Percentiles rank a stretch among this genome's conserved stretches.
Conservation (phyloP, 176 grass and related monocot genomes). For the Typha latifolia region DNA sequence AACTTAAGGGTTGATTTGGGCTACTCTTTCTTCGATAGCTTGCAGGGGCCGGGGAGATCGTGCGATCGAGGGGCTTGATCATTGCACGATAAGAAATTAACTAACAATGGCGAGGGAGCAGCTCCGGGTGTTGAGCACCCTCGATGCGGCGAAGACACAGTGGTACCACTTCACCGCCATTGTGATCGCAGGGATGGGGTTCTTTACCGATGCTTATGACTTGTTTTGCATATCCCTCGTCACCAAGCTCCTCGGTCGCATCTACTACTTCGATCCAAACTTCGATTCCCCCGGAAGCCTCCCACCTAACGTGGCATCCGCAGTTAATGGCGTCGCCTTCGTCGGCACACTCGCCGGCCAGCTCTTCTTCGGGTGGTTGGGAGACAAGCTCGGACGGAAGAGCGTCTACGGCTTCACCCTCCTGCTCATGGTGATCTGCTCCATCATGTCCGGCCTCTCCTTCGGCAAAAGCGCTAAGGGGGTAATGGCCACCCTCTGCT, state of each 20-base stretch:
- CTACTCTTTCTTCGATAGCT: no score
- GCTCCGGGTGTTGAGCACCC: conserved; percentile 48
- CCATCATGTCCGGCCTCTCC: conserved; percentile 44
- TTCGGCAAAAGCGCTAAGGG: conserved; percentile 30
- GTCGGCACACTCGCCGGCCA: conserved; percentile 62
- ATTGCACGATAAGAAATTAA: not conserved
- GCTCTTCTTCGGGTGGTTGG: conserved; percentile 83
- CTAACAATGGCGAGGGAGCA: conserved; percentile 42
- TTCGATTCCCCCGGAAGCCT: conserved; percentile 30
- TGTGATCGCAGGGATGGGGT: conserved; percentile 76
- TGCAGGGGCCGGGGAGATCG: not conserved
- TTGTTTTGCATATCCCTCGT: conserved; percentile 57
- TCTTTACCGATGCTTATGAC: conserved; percentile 87
- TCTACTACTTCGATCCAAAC: conserved; percentile 54
- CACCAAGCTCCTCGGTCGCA: conserved; percentile 53
- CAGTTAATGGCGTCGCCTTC: conserved; percentile 59
- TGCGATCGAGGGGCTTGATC: not conserved
- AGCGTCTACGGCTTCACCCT: conserved; percentile 73
- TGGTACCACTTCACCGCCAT: conserved; percentile 72
- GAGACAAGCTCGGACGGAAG: conserved; percentile 74
- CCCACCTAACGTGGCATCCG: conserved; percentile 49
- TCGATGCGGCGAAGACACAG: conserved; percentile 65
- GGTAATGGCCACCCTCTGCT: conserved; percentile 47
- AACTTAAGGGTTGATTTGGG: no score
- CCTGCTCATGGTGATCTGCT: conserved; percentile 59